phyloP scores from a whole-genome alignment of 768 basidiomycete genomes.

The Tricholoma hemisulphureum region DNA sequence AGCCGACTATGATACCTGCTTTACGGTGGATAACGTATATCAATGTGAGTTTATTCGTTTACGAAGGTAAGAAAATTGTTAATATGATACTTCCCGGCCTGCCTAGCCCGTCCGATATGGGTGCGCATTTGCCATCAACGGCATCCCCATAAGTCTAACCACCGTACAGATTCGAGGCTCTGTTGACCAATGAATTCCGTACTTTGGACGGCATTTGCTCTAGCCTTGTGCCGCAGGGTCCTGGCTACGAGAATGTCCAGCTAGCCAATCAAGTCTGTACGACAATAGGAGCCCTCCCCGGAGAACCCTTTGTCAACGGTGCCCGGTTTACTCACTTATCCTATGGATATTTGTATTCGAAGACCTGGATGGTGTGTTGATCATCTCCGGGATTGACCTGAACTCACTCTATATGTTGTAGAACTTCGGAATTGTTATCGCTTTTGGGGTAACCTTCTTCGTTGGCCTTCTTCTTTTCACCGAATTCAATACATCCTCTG shows the following conservation, averaged over 20 bases:
- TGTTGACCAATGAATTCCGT: conserved; percentile 81
- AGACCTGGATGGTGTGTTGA: conserved; percentile 20
- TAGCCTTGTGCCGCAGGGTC: conserved; percentile 54
- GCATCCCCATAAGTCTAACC: conserved; percentile 24
- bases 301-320: conserved; percentile 59
- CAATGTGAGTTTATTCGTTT: conserved; percentile 47
- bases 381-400: background rate
- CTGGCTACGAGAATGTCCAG: conserved; percentile 56
- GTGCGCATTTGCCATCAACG: conserved; percentile 38
- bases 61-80: too few relatives aligned
- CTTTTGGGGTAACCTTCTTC: conserved; percentile 62
- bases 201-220: conserved; percentile 55
- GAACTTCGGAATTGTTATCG: conserved; percentile 70
- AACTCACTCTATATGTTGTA: conserved; percentile 18
- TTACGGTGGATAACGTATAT: conserved; percentile 67
- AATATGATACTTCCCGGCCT: too few relatives aligned
- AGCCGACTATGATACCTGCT: conserved; percentile 63
- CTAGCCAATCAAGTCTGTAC: conserved; percentile 76
- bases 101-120: conserved; percentile 48
- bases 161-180: conserved; percentile 57
- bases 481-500: conserved; percentile 46
- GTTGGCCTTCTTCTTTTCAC: conserved; percentile 55
- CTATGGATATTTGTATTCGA: conserved; percentile 43
- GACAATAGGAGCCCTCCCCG: conserved; percentile 61
- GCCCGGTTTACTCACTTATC: conserved; percentile 45